Percentiles rank a stretch among this genome's conserved stretches.
Evolutionary conservation across 208 protist genomes (phyloP).

Genomic region (Phytomonas sp.): DNA sequence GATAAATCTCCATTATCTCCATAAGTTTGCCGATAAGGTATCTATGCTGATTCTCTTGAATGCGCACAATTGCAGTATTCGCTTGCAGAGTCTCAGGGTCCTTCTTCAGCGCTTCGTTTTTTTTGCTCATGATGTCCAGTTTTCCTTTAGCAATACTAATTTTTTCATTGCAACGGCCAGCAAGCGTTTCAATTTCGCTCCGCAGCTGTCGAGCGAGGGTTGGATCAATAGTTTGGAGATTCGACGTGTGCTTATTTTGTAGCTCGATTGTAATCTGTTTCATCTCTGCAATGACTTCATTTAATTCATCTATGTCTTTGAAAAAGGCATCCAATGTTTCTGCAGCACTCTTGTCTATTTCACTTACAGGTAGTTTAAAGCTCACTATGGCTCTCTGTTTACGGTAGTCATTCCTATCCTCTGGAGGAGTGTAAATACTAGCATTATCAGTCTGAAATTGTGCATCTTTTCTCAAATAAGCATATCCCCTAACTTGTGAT

Average conservation of each 20-base stretch:
- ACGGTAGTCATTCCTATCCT: background rate
- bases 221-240: constrained; percentile 64
- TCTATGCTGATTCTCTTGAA: constrained; percentile 80
- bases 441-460: background rate
- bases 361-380: constrained; percentile 20
- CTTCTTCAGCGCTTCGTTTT: constrained; percentile 60
- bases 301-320: constrained; percentile 26
- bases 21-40: constrained; percentile 46
- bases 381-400: constrained; percentile 3
- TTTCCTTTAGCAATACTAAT: constrained; percentile 35
- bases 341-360: constrained; percentile 55
- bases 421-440: background rate
- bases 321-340: constrained; percentile 70
- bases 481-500: background rate
- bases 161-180: constrained; percentile 28
- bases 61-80: constrained; percentile 75
- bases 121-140: constrained; percentile 45
- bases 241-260: constrained; percentile 52
- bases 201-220: constrained; percentile 41
- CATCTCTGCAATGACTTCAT: constrained; percentile 26
- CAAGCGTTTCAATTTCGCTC: constrained; percentile 51
- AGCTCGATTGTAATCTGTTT: constrained; percentile 32
- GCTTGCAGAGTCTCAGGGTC: constrained; percentile 35
- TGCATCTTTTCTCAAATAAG: background rate
- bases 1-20: constrained; percentile 46